Evolutionary conservation across 495 filamentous ascomycete species (phyloP), one percentile per base, ranked within the genome.

Genomic region (Hyaloscypha bicolor): DNA sequence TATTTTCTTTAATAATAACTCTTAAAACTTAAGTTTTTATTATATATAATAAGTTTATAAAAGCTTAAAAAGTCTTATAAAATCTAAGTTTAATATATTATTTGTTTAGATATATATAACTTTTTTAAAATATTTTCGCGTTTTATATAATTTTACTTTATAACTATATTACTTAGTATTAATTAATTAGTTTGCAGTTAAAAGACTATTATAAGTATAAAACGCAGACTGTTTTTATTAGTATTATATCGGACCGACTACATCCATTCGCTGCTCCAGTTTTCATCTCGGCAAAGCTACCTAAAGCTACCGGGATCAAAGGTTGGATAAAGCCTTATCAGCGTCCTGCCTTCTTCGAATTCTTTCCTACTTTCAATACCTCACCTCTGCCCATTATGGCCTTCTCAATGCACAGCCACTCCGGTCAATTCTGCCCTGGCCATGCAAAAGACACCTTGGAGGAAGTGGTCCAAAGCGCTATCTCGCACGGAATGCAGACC

Each of bases 391-490:
- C 21, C 62, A 72, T 37, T 3, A 99, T 99, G 95, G 93, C 95
- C 11, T 96, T 95, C 82, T 93, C 95, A n/a, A 95, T 97, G 79
- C 96, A 99, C 79, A 95, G 92, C 76, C 95, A 99, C 82, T 97
- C 94, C 57, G 96, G 95, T 60, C 91, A 98, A 78, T 98, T 98
- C 85, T 99, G 96, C 80, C 88, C 86, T 11, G 85, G 89, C 72
- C 95, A 98, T 80, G 95, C 94, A 29, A 85, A 88, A 74, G 85
- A 94, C 77, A 83, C 86, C 19, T 86, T 98, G 29, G 94, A 97
- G 74, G 88, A 92, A 68, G 86, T 98, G 64, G 82, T 98, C 74
- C 83, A 87, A 69, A 83, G 86, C 22, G 95, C 95, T 69, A 93
- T 98, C 76, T 74, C 79, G 58, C 82, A 87, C 64, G 88, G 90